Conservation (phyloP, 2,329 filamentous ascomycete genomes). For the Paecilomyces sp. region DNA sequence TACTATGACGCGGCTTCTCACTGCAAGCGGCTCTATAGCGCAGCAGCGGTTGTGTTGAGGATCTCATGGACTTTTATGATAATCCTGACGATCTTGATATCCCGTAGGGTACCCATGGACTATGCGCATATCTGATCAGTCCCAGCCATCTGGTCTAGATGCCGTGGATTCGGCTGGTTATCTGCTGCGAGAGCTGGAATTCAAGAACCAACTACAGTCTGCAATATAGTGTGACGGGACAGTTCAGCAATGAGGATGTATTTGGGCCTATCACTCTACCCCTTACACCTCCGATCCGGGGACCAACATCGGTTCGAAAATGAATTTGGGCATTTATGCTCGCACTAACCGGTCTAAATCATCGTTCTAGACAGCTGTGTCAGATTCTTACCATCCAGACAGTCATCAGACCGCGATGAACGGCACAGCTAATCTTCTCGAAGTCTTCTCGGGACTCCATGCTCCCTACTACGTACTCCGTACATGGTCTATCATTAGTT, state of each 20-base stretch:
- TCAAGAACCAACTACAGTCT: neutral
- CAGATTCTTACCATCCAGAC: neutral
- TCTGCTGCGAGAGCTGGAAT: neutral
- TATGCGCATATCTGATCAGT: no score
- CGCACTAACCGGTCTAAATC: neutral
- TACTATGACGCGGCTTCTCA: no score
- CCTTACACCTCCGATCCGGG: neutral
- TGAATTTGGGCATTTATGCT: neutral
- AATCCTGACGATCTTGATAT: no score
- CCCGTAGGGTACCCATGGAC: no score
- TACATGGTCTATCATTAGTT: neutral
- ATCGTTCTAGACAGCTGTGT: neutral
- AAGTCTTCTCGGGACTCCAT: neutral
- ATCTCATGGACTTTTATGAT: no score
- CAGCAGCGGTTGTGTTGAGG: no score
- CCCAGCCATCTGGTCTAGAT: no score
- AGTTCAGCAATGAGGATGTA: neutral
- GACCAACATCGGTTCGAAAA: neutral
- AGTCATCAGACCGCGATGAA: neutral
- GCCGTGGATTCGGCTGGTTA: no score
- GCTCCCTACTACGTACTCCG: neutral
- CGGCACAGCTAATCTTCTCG: neutral
- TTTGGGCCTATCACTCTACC: neutral
- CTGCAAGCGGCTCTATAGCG: no score
- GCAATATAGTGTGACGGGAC: neutral